Conservation (phyloP, 2,329 filamentous ascomycete genomes). For the Stagonosporopsis rhizophila region DNA sequence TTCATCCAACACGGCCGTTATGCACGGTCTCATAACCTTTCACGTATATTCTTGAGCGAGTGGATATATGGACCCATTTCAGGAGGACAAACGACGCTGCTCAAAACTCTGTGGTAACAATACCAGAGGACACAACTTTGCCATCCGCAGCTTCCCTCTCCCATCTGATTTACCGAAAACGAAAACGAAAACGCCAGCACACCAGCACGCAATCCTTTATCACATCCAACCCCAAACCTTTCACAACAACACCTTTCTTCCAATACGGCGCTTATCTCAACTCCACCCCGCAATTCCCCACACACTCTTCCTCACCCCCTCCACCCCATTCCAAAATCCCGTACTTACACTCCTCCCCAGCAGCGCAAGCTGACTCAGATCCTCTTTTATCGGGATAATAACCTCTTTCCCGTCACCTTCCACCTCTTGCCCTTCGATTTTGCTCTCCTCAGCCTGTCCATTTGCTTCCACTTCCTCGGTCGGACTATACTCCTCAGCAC, state of each 20-base stretch:
- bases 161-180: no score
- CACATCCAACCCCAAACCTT: no score
- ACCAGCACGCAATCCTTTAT: no score
- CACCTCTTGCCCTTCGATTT: not conserved
- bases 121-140: no score
- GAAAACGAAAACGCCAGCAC: no score
- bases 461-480: not conserved
- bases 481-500: not conserved
- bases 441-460: not conserved
- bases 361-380: constrained; percentile 10
- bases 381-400: constrained; percentile 12
- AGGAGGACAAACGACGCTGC: no score
- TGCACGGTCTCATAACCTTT: not conserved
- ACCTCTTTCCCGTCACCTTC: constrained; percentile 9
- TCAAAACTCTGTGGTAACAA: no score
- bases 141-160: no score
- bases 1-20: not conserved
- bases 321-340: constrained; percentile 12
- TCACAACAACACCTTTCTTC: no score
- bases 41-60: no score
- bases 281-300: constrained; percentile 15
- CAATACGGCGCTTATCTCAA: no score
- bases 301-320: constrained; percentile 14
- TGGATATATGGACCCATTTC: no score
- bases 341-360: constrained; percentile 1